Percentiles rank a stretch among this genome's conserved stretches.
Conservation (phyloP, 2,329 filamentous ascomycete species). For the Aureobasidium leucospermi region DNA sequence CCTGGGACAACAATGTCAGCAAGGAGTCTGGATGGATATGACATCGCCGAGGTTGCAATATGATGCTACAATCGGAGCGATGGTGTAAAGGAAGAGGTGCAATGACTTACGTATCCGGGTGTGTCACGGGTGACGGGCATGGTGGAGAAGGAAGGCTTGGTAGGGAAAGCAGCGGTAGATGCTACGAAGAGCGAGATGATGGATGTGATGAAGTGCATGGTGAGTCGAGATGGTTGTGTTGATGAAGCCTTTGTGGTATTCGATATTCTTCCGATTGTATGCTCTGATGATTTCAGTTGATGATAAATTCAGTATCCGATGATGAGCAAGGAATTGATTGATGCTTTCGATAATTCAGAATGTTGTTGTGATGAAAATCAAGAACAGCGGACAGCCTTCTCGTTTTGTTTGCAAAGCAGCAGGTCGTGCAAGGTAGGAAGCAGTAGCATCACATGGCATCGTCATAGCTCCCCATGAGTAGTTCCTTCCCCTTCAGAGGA, state of each 20-base stretch:
- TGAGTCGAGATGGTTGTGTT: neutral
- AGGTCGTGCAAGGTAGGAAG: conserved; percentile 5
- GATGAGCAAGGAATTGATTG: neutral
- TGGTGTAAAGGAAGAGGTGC: neutral
- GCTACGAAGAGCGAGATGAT: conserved; percentile 9
- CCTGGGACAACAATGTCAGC: neutral
- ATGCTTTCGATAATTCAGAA: neutral
- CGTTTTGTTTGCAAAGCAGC: neutral
- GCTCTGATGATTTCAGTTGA: neutral
- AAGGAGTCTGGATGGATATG: neutral
- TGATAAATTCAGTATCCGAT: neutral
- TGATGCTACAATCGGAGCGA: neutral
- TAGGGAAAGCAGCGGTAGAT: conserved; percentile 5
- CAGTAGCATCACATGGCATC: neutral
- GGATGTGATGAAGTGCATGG: conserved; percentile 10
- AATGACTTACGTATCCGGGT: neutral
- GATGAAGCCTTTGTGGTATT: neutral
- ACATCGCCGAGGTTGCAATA: neutral
- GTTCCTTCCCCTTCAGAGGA: neutral
- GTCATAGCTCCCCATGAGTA: neutral
- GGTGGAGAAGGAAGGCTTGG: neutral
- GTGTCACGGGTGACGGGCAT: neutral
- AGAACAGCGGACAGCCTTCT: neutral
- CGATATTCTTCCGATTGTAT: neutral
- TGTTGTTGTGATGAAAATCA: neutral